Evolutionary conservation across 805 yeast genomes (phyloP).

Genomic region (Pichia cabralensis): DNA sequence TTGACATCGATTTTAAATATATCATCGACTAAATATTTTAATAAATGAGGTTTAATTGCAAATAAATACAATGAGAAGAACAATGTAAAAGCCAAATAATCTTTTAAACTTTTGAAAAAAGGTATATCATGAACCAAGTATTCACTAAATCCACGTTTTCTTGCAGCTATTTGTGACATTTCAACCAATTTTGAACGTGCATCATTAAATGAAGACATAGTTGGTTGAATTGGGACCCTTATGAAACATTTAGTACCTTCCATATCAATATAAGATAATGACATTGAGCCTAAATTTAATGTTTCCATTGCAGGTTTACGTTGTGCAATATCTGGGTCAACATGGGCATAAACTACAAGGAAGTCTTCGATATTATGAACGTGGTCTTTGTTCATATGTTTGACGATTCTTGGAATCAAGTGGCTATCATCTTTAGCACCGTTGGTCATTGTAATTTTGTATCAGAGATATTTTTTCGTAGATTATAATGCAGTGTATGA

Average conservation of each 20-base stretch:
- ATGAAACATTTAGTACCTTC: constrained; percentile 24
- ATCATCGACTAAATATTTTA: constrained; percentile 3
- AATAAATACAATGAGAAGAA: constrained; percentile 4
- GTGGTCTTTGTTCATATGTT: constrained; percentile 78
- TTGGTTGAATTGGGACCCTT: constrained; percentile 43
- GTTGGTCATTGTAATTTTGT: neutral
- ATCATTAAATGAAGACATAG: constrained; percentile 32
- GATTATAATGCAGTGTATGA: too few relatives aligned
- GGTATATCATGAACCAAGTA: constrained; percentile 15
- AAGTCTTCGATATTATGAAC: constrained; percentile 63
- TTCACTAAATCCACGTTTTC: constrained; percentile 48
- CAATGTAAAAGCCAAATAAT: constrained; percentile 22
- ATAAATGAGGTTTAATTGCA: constrained; percentile 8
- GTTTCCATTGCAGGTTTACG: constrained; percentile 34
- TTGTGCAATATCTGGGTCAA: constrained; percentile 9
- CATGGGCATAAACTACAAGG: constrained; percentile 44
- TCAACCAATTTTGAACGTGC: constrained; percentile 45
- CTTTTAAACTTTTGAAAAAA: constrained; percentile 30
- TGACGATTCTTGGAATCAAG: constrained; percentile 36
- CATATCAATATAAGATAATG: constrained; percentile 26
- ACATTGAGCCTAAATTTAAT: constrained; percentile 34
- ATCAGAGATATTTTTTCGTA: neutral
- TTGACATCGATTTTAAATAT: constrained; percentile 5
- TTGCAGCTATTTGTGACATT: constrained; percentile 72
- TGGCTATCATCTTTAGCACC: neutral